These are phyloP conservation scores for Erythrobasidium yunnanense DNA, from an alignment of 768 basidiomycete genomes.

Conservation along the genomic window DNA sequence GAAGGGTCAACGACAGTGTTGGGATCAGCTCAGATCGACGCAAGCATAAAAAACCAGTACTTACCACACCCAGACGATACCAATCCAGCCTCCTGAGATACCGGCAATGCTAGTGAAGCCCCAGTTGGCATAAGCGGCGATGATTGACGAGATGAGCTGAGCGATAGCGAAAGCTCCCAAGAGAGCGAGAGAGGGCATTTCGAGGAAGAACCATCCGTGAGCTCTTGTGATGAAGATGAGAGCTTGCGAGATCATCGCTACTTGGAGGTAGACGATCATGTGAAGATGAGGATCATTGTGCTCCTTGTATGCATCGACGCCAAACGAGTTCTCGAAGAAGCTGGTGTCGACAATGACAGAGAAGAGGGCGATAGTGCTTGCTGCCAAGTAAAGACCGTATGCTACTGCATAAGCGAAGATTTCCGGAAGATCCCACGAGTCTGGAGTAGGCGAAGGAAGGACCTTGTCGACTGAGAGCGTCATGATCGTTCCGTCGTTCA, in stretches of 20 bases:
- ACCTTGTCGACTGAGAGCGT: constrained; percentile 85
- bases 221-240: constrained; percentile 43
- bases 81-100: constrained; percentile 89
- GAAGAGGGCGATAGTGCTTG: constrained; percentile 53
- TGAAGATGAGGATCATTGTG: constrained; percentile 46
- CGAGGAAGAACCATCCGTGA: constrained; percentile 84
- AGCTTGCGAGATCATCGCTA: constrained; percentile 97
- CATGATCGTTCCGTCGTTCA: constrained; percentile 99
- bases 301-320: constrained; percentile 50
- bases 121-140: constrained; percentile 85
- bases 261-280: constrained; percentile 87
- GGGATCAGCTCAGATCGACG: too few species aligned
- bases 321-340: constrained; percentile 83
- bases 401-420: constrained; percentile 92
- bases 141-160: constrained; percentile 88
- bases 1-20: too few species aligned
- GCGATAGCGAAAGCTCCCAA: constrained; percentile 83
- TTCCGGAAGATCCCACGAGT: constrained; percentile 91
- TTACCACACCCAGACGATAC: constrained; percentile 95
- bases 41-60: neutral
- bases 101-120: constrained; percentile 71
- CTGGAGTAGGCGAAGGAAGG: constrained; percentile 79
- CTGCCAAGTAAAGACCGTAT: constrained; percentile 84
- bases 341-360: constrained; percentile 65
- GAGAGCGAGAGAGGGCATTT: constrained; percentile 79